phyloP scores from a whole-genome alignment of 176 grass and related monocot species.

The Puya raimondii region DNA sequence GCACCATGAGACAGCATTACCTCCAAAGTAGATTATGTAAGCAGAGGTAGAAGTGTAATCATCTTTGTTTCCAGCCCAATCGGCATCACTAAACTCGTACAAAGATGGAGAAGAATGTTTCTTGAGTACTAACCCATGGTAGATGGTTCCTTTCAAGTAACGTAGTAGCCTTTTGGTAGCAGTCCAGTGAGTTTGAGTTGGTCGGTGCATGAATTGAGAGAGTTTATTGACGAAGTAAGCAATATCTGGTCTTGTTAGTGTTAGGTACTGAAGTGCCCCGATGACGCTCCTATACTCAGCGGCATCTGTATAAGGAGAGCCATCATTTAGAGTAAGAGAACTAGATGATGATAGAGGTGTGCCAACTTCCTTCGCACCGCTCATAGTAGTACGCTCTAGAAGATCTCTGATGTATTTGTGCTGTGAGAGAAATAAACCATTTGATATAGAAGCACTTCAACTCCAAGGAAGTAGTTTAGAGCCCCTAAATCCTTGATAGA shows the following conservation, averaged over 20 bases:
- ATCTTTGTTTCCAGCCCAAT: not conserved
- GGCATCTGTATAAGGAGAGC: not conserved
- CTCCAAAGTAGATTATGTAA: not conserved
- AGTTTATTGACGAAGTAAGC: not conserved
- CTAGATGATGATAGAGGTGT: not conserved
- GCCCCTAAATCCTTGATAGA: not conserved
- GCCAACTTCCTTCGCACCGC: not conserved
- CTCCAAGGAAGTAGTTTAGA: slow-evolving; percentile 5
- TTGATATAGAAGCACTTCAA: not conserved
- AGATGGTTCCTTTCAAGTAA: not conserved
- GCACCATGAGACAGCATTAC: slow-evolving; percentile 1
- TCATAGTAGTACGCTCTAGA: not conserved
- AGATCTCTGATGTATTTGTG: not conserved
- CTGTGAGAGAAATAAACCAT: not conserved
- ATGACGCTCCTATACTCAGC: not conserved
- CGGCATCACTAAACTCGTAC: not conserved
- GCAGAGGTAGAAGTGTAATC: not conserved
- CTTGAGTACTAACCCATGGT: not conserved
- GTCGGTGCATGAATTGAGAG: slow-evolving; percentile 1
- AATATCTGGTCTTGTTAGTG: slow-evolving; percentile 1
- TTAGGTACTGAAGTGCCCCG: not conserved
- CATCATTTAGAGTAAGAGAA: not conserved
- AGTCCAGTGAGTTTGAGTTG: not conserved
- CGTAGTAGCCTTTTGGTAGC: not conserved
- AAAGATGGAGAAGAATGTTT: not conserved